Percentiles rank a stretch among this genome's conserved stretches.
phyloP scores from a whole-genome alignment of 2,329 filamentous ascomycete genomes.

The Chrysoporthe deuterocubensis region DNA sequence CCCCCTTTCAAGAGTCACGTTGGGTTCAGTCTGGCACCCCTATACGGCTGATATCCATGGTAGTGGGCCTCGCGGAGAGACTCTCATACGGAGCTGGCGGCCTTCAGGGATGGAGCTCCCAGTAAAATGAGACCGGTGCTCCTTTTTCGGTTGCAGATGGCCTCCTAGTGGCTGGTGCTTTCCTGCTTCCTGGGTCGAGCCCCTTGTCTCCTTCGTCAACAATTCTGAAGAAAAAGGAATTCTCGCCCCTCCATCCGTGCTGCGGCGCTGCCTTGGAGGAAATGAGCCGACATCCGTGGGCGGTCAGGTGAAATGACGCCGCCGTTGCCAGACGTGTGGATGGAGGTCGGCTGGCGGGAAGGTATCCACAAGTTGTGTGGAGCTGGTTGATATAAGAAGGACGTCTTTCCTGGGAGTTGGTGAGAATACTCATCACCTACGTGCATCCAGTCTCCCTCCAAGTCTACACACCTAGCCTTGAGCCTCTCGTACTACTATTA shows the following conservation, averaged over 20 bases:
- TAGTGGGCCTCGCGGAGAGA: neutral
- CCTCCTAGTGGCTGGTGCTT: neutral
- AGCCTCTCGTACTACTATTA: neutral
- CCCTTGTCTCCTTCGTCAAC: neutral
- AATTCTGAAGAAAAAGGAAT: neutral
- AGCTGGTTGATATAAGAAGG: constrained; percentile 2
- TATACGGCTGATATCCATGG: neutral
- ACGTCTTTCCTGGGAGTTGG: neutral
- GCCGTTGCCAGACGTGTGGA: neutral
- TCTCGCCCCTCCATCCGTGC: neutral
- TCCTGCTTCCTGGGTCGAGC: neutral
- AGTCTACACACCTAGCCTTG: neutral
- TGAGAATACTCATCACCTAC: neutral
- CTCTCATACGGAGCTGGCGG: neutral
- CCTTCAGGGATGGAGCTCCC: neutral
- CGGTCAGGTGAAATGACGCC: neutral
- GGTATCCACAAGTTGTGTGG: neutral
- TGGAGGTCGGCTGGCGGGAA: neutral
- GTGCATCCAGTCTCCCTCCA: neutral
- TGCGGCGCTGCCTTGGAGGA: neutral
- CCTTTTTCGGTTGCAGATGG: neutral
- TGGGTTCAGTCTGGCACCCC: neutral
- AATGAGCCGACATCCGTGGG: neutral
- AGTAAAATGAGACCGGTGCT: neutral
- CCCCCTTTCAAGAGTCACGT: neutral